Evolutionary conservation across 2,329 filamentous ascomycete genomes (phyloP).

Genomic region (Monosporascus cannonballus): DNA sequence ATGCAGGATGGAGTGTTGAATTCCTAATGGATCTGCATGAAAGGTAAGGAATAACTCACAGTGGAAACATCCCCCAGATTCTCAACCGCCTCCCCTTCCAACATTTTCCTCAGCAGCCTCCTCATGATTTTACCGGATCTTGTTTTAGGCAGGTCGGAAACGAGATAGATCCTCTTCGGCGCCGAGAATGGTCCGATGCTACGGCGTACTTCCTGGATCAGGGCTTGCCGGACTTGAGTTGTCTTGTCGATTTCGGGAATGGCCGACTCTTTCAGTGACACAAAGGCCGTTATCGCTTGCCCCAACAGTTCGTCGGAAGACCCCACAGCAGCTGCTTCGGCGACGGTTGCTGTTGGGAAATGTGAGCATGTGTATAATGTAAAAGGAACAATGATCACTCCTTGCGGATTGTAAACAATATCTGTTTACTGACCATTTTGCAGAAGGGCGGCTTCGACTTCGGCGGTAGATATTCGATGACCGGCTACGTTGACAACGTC

Average conservation of each 20-base stretch:
- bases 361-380: too few species aligned
- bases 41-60: conserved; percentile 46
- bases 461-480: conserved; percentile 90
- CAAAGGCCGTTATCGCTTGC: conserved; percentile 96
- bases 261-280: conserved; percentile 74
- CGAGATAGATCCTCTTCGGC: conserved; percentile 85
- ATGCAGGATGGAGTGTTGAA: too few species aligned
- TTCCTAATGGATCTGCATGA: neutral
- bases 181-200: conserved; percentile 96
- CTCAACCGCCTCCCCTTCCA: conserved; percentile 86
- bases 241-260: conserved; percentile 49
- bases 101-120: conserved; percentile 91
- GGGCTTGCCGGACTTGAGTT: conserved; percentile 79
- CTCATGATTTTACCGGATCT: conserved; percentile 99
- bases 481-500: conserved; percentile 98
- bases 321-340: conserved; percentile 92
- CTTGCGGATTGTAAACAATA: too few species aligned
- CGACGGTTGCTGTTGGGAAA: conserved; percentile 46
- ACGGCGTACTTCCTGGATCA: conserved; percentile 90
- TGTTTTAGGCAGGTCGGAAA: conserved; percentile 94
- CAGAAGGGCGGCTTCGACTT: conserved; percentile 94
- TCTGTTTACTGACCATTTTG: conserved; percentile 58
- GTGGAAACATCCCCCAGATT: conserved; percentile 91
- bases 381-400: too few species aligned
- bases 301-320: conserved; percentile 90